Percentiles rank a stretch among this genome's conserved stretches.
Evolutionary conservation across 1,284 basidiomycete genomes (phyloP).

Genomic region (Naganishia sp.): DNA sequence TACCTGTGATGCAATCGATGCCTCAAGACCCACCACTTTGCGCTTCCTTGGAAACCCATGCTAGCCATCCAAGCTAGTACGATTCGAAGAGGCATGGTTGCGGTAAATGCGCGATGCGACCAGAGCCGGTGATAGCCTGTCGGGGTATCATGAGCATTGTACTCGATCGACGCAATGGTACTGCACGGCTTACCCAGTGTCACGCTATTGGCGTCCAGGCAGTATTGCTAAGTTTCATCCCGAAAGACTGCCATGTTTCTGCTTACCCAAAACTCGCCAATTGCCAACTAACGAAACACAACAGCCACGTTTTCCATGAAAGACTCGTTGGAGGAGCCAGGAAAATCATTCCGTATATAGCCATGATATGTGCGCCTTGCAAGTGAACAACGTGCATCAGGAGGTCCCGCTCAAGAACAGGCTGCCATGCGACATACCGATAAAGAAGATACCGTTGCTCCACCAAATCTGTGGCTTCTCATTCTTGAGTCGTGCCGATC

Average conservation of each 20-base stretch:
- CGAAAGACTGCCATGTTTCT: neutral
- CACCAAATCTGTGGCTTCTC: conserved; percentile 30
- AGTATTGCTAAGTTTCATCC: neutral
- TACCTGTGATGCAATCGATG: conserved; percentile 74
- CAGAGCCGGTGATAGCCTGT: conserved; percentile 76
- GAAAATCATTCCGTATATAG: conserved; percentile 60
- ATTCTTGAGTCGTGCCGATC: neutral
- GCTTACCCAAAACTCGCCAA: conserved; percentile 69
- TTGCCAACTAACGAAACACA: conserved; percentile 67
- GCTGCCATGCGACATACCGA: conserved; percentile 41
- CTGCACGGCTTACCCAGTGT: neutral
- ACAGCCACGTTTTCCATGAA: conserved; percentile 57
- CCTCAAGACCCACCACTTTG: conserved; percentile 69
- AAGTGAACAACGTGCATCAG: neutral
- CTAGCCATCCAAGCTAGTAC: conserved; percentile 67
- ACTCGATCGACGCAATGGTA: neutral
- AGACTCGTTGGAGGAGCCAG: conserved; percentile 58
- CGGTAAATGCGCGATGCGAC: conserved; percentile 70
- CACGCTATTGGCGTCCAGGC: conserved; percentile 1
- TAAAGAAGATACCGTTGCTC: conserved; percentile 66
- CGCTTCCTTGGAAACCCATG: conserved; percentile 68
- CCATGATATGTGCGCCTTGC: conserved; percentile 61
- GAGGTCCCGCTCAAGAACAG: neutral
- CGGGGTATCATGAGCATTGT: conserved; percentile 48
- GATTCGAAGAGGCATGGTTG: conserved; percentile 61